These are phyloP conservation scores for Suillus subluteus DNA, from an alignment of 768 basidiomycete species.

Conservation along the genomic window DNA sequence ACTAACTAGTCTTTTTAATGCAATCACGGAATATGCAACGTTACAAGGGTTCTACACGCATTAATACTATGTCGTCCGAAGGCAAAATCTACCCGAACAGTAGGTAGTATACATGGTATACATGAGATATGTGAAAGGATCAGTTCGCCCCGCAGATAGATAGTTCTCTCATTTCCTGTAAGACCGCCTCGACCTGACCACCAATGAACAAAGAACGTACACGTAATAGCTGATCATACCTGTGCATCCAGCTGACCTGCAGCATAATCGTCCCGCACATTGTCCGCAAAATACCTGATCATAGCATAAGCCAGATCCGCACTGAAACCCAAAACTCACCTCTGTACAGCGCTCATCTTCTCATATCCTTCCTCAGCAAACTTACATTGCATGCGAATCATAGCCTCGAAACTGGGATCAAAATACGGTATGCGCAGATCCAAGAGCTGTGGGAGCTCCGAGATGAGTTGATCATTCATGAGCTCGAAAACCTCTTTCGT, in stretches of 20 bases:
- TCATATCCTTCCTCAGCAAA: constrained; percentile 99
- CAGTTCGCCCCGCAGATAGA: constrained; percentile 82
- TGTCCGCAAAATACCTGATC: constrained; percentile 83
- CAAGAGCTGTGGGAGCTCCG: constrained; percentile 88
- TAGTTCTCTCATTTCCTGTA: constrained; percentile 95
- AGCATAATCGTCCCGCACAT: constrained; percentile 94
- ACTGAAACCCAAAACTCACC: constrained; percentile 44
- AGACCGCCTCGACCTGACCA: constrained; percentile 85
- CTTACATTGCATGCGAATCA: constrained; percentile 97
- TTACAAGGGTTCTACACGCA: neutral
- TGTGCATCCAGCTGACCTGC: constrained; percentile 95
- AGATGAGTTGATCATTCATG: constrained; percentile 90
- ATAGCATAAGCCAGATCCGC: neutral
- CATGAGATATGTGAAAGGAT: neutral
- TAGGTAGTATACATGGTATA: neutral
- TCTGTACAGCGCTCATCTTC: constrained; percentile 92
- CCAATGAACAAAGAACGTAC: constrained; percentile 1
- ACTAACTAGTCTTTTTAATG: neutral
- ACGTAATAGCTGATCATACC: constrained; percentile 42
- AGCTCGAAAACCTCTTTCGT: constrained; percentile 92
- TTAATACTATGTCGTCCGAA: constrained; percentile 5
- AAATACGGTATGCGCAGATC: constrained; percentile 97
- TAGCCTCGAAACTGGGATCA: constrained; percentile 97
- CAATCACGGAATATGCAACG: neutral
- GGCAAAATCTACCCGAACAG: neutral